Evolutionary conservation across 106 monocot species (phyloP).

Genomic region (Allium cepa): DNA sequence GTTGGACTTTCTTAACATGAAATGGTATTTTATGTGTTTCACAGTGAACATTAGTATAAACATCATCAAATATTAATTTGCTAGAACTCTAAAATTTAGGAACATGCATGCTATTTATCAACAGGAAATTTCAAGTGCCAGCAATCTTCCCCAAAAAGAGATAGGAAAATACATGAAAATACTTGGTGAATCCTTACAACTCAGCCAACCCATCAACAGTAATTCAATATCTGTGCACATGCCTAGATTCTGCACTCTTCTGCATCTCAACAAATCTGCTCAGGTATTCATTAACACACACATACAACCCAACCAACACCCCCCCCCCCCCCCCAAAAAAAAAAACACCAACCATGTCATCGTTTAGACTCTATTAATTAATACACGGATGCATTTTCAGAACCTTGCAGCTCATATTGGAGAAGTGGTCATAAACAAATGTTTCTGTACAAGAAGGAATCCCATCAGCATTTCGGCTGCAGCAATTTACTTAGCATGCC

Average conservation of each 20-base stretch:
- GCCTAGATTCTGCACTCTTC: conserved; percentile 95
- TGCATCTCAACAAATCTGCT: conserved; percentile 97
- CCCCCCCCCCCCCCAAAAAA: too few relatives aligned
- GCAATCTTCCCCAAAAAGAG: conserved; percentile 96
- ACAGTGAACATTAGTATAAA: too few relatives aligned
- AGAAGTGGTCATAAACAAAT: conserved; percentile 94
- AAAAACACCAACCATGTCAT: background rate
- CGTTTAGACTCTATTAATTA: background rate
- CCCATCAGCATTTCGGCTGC: conserved; percentile 98
- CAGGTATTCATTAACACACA: conserved; percentile 35
- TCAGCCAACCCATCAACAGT: conserved; percentile 97
- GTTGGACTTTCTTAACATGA: too few relatives aligned
- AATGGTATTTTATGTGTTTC: too few relatives aligned
- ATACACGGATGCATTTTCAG: conserved; percentile 20
- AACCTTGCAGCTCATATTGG: conserved; percentile 99
- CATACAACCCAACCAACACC: background rate
- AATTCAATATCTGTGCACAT: conserved; percentile 98
- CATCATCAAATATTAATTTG: too few relatives aligned
- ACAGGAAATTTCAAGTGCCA: conserved; percentile 92
- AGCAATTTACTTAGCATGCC: conserved; percentile 94
- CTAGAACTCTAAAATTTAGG: background rate
- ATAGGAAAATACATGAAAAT: conserved; percentile 99
- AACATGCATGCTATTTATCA: background rate
- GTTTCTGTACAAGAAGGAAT: conserved; percentile 93
- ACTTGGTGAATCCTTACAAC: conserved; percentile 85